phyloP scores from a whole-genome alignment of 2,329 filamentous ascomycete species.

The Tolypocladium ophioglossoides region DNA sequence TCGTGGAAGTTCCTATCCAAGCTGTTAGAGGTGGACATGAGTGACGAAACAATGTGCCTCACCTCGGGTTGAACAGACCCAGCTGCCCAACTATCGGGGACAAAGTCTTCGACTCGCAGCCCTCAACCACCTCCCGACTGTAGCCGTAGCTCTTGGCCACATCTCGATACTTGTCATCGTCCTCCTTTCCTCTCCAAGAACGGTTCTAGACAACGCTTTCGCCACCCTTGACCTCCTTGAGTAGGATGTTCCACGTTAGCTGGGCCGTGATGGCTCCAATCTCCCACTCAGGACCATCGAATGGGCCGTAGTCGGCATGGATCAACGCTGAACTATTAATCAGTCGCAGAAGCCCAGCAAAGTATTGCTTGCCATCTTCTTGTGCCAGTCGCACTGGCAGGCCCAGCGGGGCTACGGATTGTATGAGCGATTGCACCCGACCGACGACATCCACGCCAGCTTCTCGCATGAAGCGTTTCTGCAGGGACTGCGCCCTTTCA shows the following conservation, averaged over 20 bases:
- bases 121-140: not conserved
- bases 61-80: constrained; percentile 1
- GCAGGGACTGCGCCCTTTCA: not conserved
- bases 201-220: not conserved
- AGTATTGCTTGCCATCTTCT: not conserved
- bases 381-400: not conserved
- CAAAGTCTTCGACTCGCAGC: not conserved
- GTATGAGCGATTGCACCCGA: not conserved
- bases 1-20: not conserved
- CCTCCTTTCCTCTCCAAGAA: not conserved
- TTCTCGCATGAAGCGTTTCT: not conserved
- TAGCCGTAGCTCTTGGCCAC: not conserved
- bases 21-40: not conserved
- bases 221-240: not conserved
- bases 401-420: not conserved
- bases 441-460: not conserved
- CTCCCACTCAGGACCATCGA: not conserved
- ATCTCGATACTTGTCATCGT: not conserved
- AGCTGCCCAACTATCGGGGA: not conserved
- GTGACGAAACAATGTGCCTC: not conserved
- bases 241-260: not conserved
- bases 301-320: not conserved
- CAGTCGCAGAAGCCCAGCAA: not conserved
- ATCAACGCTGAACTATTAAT: not conserved
- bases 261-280: not conserved